A percentile compares a stretch with the other conserved stretches of the same genome.
phyloP scores from a whole-genome alignment of 2,329 filamentous ascomycete species.

The Cyanodermella asteris region DNA sequence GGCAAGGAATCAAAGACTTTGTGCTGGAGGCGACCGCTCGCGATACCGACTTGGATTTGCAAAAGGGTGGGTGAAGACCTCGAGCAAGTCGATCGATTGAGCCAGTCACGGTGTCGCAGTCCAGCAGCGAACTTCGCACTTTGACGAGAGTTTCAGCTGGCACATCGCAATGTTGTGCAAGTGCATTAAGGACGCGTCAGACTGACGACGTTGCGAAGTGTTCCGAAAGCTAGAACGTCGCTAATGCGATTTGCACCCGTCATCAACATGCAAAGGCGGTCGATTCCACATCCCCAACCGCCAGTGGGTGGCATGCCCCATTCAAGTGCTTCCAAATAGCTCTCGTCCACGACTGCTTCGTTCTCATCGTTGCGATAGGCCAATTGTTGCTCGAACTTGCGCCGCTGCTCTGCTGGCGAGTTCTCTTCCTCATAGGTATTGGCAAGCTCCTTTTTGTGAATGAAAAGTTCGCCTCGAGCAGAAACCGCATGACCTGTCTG shows the following conservation, averaged over 20 bases:
- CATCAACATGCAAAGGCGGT: constrained; percentile 81
- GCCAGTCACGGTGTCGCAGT: background rate
- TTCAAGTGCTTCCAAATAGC: constrained; percentile 64
- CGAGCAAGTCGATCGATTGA: constrained; percentile 13
- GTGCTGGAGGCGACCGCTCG: constrained; percentile 14
- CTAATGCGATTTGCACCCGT: constrained; percentile 56
- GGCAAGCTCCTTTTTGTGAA: constrained; percentile 58
- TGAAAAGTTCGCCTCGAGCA: constrained; percentile 68
- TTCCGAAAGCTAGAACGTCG: constrained; percentile 79
- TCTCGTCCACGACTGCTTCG: constrained; percentile 43
- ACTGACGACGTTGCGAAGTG: constrained; percentile 38
- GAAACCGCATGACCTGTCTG: constrained; percentile 49
- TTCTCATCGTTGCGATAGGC: constrained; percentile 19
- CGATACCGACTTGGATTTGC: no score
- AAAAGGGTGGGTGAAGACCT: constrained; percentile 15
- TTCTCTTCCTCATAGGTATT: constrained; percentile 99
- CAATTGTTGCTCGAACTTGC: constrained; percentile 51
- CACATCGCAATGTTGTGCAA: no score
- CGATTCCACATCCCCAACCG: constrained; percentile 87
- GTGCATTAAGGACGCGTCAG: no score
- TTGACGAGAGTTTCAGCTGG: background rate
- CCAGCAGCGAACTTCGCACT: background rate
- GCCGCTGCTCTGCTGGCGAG: constrained; percentile 62
- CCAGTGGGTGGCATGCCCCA: constrained; percentile 87
- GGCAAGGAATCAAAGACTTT: no score